Base-by-base conservation (phyloP, 2,329 filamentous ascomycete genomes). In the Colletotrichum melonis region DNA sequence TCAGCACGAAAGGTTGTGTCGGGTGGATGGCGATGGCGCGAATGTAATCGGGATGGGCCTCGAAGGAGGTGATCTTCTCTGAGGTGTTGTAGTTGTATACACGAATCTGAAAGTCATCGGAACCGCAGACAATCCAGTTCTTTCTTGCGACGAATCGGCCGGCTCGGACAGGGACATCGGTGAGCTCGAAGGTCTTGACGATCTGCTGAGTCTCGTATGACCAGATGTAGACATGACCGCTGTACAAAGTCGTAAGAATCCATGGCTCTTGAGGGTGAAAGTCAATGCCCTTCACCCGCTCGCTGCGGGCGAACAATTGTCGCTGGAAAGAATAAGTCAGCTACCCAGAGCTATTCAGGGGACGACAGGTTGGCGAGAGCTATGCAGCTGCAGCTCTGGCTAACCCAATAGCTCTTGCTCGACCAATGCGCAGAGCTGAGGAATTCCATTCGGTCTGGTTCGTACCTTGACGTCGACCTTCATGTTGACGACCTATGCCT, bases 81-180 rank as follows among this genome's bases (percentile, higher is more conserved):
- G 95, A 97, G 67, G 97, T 99, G 86, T 99, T 98, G 90, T 98
- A 99, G 87, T 99, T 98, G 90, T 98, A 97, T 76, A 97, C 94
- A 78, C 96, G 93, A 67, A 92, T 66, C 66, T 67, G 88, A 86
- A 86, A 97, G 86, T 97, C 95, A 86, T 97, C 95, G 77, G 93
- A 96, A 81, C 97, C 97, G 85, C 95, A 97, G 68, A 97, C 94
- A 78, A 98, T 97, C 97, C 97, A 99, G 85, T 98, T 99, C 92
- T 99, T 99, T 79, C 97, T 91, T 78, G 97, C 94, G 81, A 99
- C 92, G 84, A 99, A 99, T 78, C 97, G 94, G 80, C 97, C 97
- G 75, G 97, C 97, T 84, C 97, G 94, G 72, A 99, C 96, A 76
- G 97, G 97, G 63, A 99, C 97, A 88, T 99, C 97, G 82, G 96